Evolutionary conservation across 1,284 basidiomycete species (phyloP).

Genomic region (Papiliotrema laurentii): DNA sequence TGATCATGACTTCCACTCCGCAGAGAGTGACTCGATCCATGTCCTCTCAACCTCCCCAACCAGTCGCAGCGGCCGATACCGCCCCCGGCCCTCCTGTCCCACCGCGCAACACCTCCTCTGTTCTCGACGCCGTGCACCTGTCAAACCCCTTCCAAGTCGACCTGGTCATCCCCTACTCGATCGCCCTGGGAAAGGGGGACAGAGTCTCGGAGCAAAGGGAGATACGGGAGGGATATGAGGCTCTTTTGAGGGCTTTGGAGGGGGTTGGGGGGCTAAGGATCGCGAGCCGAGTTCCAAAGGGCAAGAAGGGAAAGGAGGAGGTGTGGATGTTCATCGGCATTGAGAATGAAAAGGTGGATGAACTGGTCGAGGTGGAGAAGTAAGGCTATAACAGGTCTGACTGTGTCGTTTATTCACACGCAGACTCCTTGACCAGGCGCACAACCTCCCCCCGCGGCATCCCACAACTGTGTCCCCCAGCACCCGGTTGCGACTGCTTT

Average conservation of each 20-base stretch:
- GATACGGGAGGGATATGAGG: constrained; percentile 33
- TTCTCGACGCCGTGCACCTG: constrained; percentile 9
- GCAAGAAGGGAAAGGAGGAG: constrained; percentile 56
- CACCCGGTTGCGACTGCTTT: constrained; percentile 63
- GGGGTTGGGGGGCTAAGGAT: constrained; percentile 37
- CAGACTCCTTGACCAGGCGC: constrained; percentile 23
- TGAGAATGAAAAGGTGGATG: constrained; percentile 58
- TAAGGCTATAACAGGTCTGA: constrained; percentile 46
- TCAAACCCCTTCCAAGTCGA: constrained; percentile 43
- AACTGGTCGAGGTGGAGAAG: constrained; percentile 70
- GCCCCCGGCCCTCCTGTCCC: constrained; percentile 31
- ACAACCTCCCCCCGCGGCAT: constrained; percentile 61
- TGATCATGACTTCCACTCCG: constrained; percentile 14
- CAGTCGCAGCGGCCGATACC: constrained; percentile 12
- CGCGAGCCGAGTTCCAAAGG: constrained; percentile 25
- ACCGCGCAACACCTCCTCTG: constrained; percentile 12
- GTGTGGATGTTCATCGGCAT: constrained; percentile 76
- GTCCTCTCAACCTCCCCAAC: constrained; percentile 17
- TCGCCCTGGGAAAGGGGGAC: constrained; percentile 15
- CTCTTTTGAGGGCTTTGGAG: constrained; percentile 31
- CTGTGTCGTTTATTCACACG: neutral
- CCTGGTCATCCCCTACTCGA: constrained; percentile 40
- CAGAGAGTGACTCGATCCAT: constrained; percentile 27
- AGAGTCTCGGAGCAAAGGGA: constrained; percentile 21
- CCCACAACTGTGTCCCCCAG: constrained; percentile 56